Base-by-base conservation (phyloP, 768 basidiomycete species). In the Calocybe gangraenosa region DNA sequence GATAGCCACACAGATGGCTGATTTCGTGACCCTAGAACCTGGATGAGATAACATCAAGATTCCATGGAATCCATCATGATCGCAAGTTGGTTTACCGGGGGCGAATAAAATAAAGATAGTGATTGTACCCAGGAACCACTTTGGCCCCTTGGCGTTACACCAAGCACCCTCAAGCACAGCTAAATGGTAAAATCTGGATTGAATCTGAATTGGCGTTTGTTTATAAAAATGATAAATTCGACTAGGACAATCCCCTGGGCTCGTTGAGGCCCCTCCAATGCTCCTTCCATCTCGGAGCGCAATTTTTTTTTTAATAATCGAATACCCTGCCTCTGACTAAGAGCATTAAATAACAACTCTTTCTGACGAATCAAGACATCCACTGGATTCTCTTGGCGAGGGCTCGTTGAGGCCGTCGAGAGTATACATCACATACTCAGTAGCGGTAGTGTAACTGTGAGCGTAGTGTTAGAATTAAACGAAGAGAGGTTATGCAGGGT, bases 381-480 rank as follows among this genome's bases (percentile, higher is more conserved):
- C 66, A 70, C 69, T 59, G 65, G 51, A 62, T 55, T 68, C 64
- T 61, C 59, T 64, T 70, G 71, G 74, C 75, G 73, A 80, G 75
- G 81, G 82, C 82, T 70, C 82, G 83, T 85, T 85, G 83, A 85
- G 83, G 83, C 83, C 82, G 67, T 76, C 73, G 68, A 64, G 63
- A 46, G 47, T 48, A 50, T 37, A 47, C 52, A 46, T 17, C 54
- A 57, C 40, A 54, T 58, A 59, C 47, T 63, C 70, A 76, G 66
- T 76, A 76, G 51, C 74, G 72, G 63, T 70, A 73, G 56, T 71
- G 69, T 19, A 57, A 54, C 68, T 70, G 37, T 30, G 34, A 15
- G 35, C 5, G 47, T 6, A 46, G 21, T 13, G 36, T 20, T 20
- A 37, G 15, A 21, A 41, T 34, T n/a, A 9, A 43, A 21, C 19